Conservation (phyloP, 495 filamentous ascomycete genomes). For the Hypomontagnella submonticulosa region DNA sequence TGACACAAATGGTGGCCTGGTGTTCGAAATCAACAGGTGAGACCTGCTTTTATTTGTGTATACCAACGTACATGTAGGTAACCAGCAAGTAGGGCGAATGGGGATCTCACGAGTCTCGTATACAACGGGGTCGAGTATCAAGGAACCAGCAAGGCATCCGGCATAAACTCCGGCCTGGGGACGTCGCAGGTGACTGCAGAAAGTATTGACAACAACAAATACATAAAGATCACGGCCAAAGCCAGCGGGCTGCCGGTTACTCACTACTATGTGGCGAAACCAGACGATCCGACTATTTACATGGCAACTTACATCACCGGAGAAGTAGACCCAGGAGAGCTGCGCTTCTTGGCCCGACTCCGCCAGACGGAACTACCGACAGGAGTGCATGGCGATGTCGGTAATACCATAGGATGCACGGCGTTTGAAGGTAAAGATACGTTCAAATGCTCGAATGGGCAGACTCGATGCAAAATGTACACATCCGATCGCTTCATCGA, state of each 20-base stretch:
- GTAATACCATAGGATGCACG: slow-evolving; percentile 57
- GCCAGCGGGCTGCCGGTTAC: slow-evolving; percentile 60
- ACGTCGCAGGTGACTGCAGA: slow-evolving; percentile 62
- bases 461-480: slow-evolving; percentile 73
- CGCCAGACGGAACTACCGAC: slow-evolving; percentile 61
- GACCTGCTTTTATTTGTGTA: neutral
- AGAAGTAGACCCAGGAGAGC: slow-evolving; percentile 66
- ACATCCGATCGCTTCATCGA: slow-evolving; percentile 71
- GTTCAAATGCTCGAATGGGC: slow-evolving; percentile 61
- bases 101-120: slow-evolving; percentile 67
- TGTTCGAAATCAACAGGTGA: slow-evolving; percentile 62
- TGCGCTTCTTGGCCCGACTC: slow-evolving; percentile 68
- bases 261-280: slow-evolving; percentile 66
- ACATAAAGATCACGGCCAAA: slow-evolving; percentile 65
- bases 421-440: slow-evolving; percentile 69
- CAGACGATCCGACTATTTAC: slow-evolving; percentile 64
- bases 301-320: slow-evolving; percentile 70
- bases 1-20: slow-evolving; percentile 52
- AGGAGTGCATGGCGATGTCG: slow-evolving; percentile 57
- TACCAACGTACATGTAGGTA: neutral
- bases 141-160: slow-evolving; percentile 59
- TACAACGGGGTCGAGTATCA: slow-evolving; percentile 67
- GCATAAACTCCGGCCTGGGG: slow-evolving; percentile 68
- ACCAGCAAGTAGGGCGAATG: slow-evolving; percentile 47
- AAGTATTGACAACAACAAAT: slow-evolving; percentile 45